Evolutionary conservation across 352 stramenopile genomes (phyloP), one percentile per base, ranked within the genome.

Genomic region (Nothophytophthora sp.): DNA sequence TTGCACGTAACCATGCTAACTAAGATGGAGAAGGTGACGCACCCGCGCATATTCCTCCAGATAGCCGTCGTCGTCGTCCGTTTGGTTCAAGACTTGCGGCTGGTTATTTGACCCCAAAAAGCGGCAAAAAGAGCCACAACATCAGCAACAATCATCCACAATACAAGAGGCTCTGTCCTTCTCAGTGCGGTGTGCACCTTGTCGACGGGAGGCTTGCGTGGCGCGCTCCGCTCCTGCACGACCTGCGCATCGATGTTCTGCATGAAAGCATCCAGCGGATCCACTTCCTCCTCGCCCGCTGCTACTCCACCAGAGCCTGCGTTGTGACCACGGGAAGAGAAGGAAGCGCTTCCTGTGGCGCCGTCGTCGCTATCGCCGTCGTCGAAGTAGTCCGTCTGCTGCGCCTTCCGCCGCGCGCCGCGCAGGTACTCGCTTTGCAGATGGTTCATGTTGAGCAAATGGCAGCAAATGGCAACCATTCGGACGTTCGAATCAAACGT

Each of bases 211-310:
- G 40, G 53, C 47, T 64, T 73, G 5, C 44, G 35, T 32, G 53
- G 23, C 6, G 46, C 53, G 16, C 24, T 49, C 7, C 16, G 40
- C 29, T 92, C 51, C 54, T 76, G 55, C 16, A 53, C 64, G n/a
- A 93, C 85, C 60, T 95, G 80, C 32, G 62, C 72, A 33, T 86
- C 74, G 25, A 95, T 93, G n/a, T 70, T 82, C 9, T 70, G 56
- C 85, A 95, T 95, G 48, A 93, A 95, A 3, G 85, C 85, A 46
- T 95, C 85, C 30, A 95, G 59, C 22, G 85, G 85, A 54, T 95
- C 85, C 45, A 93, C 76, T 29, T 95, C 82, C 15, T 81, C 70
- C 8, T 71, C 73, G 10, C 49, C 41, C 5, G 9, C 30, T 15
- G 1, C 27, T 30, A 22, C 12, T 13, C 38, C 40, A 5, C n/a